Conservation (phyloP, 2,329 filamentous ascomycete species). For the Paradendryphiella salina region DNA sequence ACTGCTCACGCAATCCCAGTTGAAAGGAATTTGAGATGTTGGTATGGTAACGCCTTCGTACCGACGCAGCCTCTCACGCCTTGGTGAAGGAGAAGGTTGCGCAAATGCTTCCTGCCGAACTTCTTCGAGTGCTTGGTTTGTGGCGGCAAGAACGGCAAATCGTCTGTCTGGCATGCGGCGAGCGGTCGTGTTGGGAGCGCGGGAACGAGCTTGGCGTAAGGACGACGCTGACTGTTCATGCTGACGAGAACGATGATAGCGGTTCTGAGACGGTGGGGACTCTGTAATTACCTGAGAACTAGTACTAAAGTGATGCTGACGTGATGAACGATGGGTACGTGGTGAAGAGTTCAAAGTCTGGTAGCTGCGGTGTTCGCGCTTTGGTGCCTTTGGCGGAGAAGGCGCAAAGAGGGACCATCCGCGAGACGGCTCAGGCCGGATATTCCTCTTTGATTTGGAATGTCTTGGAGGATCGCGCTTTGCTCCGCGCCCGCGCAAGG, state of each 20-base stretch:
- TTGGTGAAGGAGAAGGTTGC: slow-evolving; percentile 40
- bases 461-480: slow-evolving; percentile 43
- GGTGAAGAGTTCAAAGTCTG: slow-evolving; percentile 36
- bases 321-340: slow-evolving; percentile 34
- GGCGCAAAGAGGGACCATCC: slow-evolving; percentile 39
- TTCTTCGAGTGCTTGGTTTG: slow-evolving; percentile 43
- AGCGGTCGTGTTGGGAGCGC: slow-evolving; percentile 41
- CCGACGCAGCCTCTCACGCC: slow-evolving; percentile 36
- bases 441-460: slow-evolving; percentile 38
- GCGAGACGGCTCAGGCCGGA: slow-evolving; percentile 30
- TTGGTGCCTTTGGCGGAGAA: slow-evolving; percentile 38
- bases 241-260: slow-evolving; percentile 36
- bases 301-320: slow-evolving; percentile 27
- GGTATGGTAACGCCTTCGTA: slow-evolving; percentile 41
- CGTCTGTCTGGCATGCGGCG: slow-evolving; percentile 43
- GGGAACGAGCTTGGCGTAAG: slow-evolving; percentile 33
- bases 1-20: slow-evolving; percentile 45
- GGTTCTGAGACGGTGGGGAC: slow-evolving; percentile 29
- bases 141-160: slow-evolving; percentile 46
- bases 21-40: slow-evolving; percentile 40
- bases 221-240: slow-evolving; percentile 29
- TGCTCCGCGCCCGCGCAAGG: slow-evolving; percentile 42
- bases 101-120: slow-evolving; percentile 44
- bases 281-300: slow-evolving; percentile 14
- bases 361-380: slow-evolving; percentile 28